phyloP scores from a whole-genome alignment of 2,329 filamentous ascomycete genomes.

The Sporothrix humicola region DNA sequence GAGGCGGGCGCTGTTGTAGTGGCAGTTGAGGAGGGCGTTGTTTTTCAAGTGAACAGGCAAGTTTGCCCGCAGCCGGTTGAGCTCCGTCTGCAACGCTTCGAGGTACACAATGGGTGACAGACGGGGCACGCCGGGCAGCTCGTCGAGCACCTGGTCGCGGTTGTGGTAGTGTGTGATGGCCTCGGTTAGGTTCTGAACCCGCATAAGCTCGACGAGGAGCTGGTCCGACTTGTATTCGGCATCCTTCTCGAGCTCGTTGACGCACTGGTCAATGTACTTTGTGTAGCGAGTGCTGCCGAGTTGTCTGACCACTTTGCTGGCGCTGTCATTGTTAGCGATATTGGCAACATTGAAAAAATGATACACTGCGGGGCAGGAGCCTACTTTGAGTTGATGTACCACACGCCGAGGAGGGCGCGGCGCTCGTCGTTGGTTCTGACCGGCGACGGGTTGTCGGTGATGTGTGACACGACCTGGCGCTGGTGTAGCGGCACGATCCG shows the following conservation, averaged over 20 bases:
- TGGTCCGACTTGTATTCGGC: slow-evolving; percentile 18
- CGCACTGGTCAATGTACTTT: slow-evolving; percentile 26
- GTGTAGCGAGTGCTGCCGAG: slow-evolving; percentile 12
- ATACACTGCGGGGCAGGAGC: not conserved
- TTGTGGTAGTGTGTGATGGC: slow-evolving; percentile 17
- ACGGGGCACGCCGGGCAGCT: slow-evolving; percentile 16
- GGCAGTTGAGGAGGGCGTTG: not conserved
- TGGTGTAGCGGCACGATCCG: not conserved
- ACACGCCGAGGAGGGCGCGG: not conserved
- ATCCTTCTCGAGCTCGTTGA: slow-evolving; percentile 15
- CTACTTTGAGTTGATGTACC: slow-evolving; percentile 22
- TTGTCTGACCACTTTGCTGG: slow-evolving; percentile 13
- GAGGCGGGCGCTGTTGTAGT: slow-evolving; percentile 13
- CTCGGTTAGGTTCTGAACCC: slow-evolving; percentile 17
- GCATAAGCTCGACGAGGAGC: slow-evolving; percentile 22
- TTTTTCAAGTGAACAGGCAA: not conserved
- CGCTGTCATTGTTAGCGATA: not conserved
- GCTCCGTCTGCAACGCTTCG: not conserved
- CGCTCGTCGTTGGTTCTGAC: slow-evolving; percentile 10
- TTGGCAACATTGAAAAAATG: not conserved
- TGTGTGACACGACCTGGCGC: not conserved
- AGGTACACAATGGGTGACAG: not conserved
- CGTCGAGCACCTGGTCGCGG: slow-evolving; percentile 13
- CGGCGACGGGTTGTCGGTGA: not conserved
- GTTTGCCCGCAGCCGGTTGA: not conserved